Conservation (phyloP, 1,284 basidiomycete species). For the Fomitopsis palustris region DNA sequence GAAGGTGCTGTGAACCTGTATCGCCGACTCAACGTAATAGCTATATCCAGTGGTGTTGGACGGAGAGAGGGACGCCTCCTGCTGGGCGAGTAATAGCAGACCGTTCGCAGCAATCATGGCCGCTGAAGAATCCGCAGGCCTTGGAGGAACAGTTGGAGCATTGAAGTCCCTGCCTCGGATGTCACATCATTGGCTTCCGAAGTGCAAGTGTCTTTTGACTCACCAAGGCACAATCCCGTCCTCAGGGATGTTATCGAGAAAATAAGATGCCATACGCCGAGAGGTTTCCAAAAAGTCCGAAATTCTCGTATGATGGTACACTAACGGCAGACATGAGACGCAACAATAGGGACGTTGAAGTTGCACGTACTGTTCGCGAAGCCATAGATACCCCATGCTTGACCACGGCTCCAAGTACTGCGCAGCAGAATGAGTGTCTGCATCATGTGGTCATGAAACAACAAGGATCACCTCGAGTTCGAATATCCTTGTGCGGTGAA, state of each 20-base stretch:
- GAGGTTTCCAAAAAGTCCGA: conserved; percentile 54
- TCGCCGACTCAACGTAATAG: conserved; percentile 46
- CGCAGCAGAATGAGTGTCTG: background rate
- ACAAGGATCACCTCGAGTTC: conserved; percentile 41
- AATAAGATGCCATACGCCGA: conserved; percentile 53
- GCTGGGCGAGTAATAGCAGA: conserved; percentile 52
- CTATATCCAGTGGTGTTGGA: conserved; percentile 33
- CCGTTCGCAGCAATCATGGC: conserved; percentile 57
- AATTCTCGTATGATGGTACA: conserved; percentile 55
- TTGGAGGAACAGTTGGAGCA: conserved; percentile 49
- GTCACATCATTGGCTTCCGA: background rate
- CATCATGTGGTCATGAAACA: background rate
- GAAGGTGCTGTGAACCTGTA: conserved; percentile 32
- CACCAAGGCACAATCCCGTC: conserved; percentile 65
- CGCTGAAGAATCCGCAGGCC: conserved; percentile 65
- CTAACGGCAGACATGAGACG: conserved; percentile 29
- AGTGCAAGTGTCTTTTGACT: conserved; percentile 8
- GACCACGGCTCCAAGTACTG: conserved; percentile 71
- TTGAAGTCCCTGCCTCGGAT: conserved; percentile 57
- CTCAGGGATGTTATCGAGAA: conserved; percentile 50
- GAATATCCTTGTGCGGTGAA: conserved; percentile 61
- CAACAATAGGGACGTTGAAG: background rate
- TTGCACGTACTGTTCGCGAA: conserved; percentile 57
- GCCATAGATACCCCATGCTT: conserved; percentile 69
- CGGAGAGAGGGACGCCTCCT: conserved; percentile 37